These are phyloP conservation scores for Bipolaris oryzae DNA, from an alignment of 2,329 filamentous ascomycete species.

Conservation along the genomic window DNA sequence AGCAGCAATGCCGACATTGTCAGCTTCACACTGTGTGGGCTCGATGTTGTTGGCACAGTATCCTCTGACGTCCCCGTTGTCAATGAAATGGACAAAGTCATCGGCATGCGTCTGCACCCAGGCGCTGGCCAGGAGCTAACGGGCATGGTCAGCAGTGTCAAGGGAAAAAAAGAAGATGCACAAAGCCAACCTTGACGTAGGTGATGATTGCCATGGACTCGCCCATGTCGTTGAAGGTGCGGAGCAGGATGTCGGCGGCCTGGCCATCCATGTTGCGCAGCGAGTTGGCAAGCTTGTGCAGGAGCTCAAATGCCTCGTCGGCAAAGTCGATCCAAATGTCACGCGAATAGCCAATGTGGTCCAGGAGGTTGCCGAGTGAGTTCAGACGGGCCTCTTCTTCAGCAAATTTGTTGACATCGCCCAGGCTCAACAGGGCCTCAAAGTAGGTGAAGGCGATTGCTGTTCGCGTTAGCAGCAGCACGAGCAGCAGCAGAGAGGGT, in stretches of 20 bases:
- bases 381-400: conserved; percentile 75
- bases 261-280: conserved; percentile 61
- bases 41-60: conserved; percentile 77
- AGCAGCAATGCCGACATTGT: conserved; percentile 82
- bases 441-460: conserved; percentile 94
- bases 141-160: conserved; percentile 16
- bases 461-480: conserved; percentile 52
- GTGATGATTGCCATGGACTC: conserved; percentile 80
- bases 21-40: conserved; percentile 80
- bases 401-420: conserved; percentile 68
- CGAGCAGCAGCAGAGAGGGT: not conserved
- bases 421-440: conserved; percentile 75
- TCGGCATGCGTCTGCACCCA: conserved; percentile 78
- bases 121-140: conserved; percentile 77
- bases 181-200: conserved; percentile 67
- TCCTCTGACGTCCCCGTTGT: conserved; percentile 61
- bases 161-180: not conserved
- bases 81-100: conserved; percentile 74
- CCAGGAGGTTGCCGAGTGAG: conserved; percentile 72
- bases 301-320: conserved; percentile 72
- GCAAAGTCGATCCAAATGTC: conserved; percentile 83
- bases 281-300: conserved; percentile 67
- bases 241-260: conserved; percentile 60
- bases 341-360: conserved; percentile 69
- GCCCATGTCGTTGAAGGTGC: conserved; percentile 74